Evolutionary conservation across 2,329 filamentous ascomycete species (phyloP).

Genomic region (Colletotrichum sublineola): DNA sequence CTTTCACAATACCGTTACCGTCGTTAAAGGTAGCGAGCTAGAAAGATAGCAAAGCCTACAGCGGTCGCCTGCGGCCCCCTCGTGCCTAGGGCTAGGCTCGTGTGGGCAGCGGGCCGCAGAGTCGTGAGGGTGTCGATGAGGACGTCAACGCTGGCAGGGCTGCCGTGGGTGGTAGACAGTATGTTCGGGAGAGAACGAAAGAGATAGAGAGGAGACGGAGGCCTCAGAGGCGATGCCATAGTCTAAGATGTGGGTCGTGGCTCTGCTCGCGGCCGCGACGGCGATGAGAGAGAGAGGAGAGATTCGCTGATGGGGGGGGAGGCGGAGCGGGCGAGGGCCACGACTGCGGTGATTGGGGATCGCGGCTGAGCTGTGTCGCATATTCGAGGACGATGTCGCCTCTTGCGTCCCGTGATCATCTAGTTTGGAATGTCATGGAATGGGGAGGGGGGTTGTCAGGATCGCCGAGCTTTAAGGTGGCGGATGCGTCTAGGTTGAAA

Average conservation of each 20-base stretch:
- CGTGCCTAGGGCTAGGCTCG: slow-evolving; percentile 54
- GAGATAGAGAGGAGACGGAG: slow-evolving; percentile 22
- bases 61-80: slow-evolving; percentile 53
- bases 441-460: not conserved
- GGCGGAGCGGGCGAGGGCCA: slow-evolving; percentile 54
- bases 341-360: slow-evolving; percentile 51
- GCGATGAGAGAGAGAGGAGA: slow-evolving; percentile 24
- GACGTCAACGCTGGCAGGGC: slow-evolving; percentile 43
- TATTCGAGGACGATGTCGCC: slow-evolving; percentile 50
- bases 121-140: slow-evolving; percentile 56
- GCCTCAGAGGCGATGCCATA: slow-evolving; percentile 37
- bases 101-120: slow-evolving; percentile 49
- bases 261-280: not conserved
- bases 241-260: slow-evolving; percentile 30
- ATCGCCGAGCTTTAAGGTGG: not conserved
- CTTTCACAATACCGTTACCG: too few species aligned
- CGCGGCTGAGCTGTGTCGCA: slow-evolving; percentile 48
- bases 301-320: slow-evolving; percentile 9
- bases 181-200: slow-evolving; percentile 5
- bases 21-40: too few species aligned
- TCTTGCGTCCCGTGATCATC: slow-evolving; percentile 51
- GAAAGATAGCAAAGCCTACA: slow-evolving; percentile 51
- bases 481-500: not conserved
- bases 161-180: not conserved
- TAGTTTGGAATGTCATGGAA: slow-evolving; percentile 48